phyloP scores from a whole-genome alignment of 148 eudicot genomes.

The Nepenthes gracilis region DNA sequence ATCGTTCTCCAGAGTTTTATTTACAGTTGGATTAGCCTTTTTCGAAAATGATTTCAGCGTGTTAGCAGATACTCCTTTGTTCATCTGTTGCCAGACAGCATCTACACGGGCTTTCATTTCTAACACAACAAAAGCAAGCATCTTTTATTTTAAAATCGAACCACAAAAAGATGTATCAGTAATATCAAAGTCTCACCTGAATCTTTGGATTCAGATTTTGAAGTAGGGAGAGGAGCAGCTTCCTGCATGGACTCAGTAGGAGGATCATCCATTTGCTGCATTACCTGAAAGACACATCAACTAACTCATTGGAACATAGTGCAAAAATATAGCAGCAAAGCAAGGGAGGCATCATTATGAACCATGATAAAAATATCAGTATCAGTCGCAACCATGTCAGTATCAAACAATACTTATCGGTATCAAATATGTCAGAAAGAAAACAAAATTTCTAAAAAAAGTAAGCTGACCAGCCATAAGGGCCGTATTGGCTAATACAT shows the following conservation, averaged over 20 bases:
- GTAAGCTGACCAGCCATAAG: no score
- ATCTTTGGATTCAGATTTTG: slow-evolving; percentile 27
- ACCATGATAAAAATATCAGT: no score
- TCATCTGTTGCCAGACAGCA: slow-evolving; percentile 89
- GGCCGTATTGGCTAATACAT: no score
- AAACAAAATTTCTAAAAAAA: no score
- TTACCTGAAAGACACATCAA: slow-evolving; percentile 1
- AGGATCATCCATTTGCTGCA: slow-evolving; percentile 23
- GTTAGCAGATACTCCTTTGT: slow-evolving; percentile 68
- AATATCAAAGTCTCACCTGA: slow-evolving; percentile 24
- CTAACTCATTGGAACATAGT: background rate
- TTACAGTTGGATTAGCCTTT: slow-evolving; percentile 21
- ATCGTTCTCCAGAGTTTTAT: slow-evolving; percentile 23
- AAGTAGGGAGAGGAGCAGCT: slow-evolving; percentile 18
- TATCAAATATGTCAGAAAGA: no score
- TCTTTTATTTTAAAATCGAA: background rate
- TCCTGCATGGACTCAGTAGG: slow-evolving; percentile 22
- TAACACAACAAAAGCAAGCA: slow-evolving; percentile 20
- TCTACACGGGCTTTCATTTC: slow-evolving; percentile 77
- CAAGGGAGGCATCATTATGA: no score
- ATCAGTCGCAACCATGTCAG: no score
- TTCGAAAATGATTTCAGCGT: slow-evolving; percentile 46
- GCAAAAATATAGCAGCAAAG: background rate
- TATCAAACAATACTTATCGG: no score
- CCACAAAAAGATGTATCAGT: background rate